Conservation (phyloP, 2,329 filamentous ascomycete species). For the Paraphoma sp. region DNA sequence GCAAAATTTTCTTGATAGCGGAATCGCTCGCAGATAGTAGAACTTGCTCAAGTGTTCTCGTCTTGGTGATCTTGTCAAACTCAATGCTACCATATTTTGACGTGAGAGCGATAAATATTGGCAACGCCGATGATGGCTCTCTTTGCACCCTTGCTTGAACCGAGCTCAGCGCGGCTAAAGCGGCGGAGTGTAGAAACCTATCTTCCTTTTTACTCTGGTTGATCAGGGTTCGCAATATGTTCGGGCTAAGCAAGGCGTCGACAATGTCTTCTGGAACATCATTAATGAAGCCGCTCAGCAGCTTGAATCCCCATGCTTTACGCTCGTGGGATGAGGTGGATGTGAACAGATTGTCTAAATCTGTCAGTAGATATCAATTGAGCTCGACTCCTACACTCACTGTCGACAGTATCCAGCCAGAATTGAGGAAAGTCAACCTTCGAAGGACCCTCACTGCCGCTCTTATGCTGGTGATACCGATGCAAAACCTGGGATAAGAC, state of each 20-base stretch:
- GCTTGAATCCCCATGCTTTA: slow-evolving; percentile 89
- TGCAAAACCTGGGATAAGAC: slow-evolving; percentile 62
- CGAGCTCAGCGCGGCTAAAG: slow-evolving; percentile 75
- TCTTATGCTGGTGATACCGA: slow-evolving; percentile 28
- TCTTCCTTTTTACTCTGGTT: slow-evolving; percentile 47
- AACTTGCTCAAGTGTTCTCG: slow-evolving; percentile 81
- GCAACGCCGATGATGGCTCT: slow-evolving; percentile 63
- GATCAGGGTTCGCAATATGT: slow-evolving; percentile 68
- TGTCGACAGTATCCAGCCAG: slow-evolving; percentile 86
- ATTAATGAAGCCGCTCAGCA: slow-evolving; percentile 78
- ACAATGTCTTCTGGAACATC: slow-evolving; percentile 58
- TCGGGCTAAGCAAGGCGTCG: slow-evolving; percentile 76
- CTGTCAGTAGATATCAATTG: slow-evolving; percentile 8
- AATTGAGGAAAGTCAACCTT: slow-evolving; percentile 71
- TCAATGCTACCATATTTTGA: slow-evolving; percentile 73
- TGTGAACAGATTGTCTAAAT: slow-evolving; percentile 79
- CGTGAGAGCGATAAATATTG: slow-evolving; percentile 72
- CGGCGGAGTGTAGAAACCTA: slow-evolving; percentile 66
- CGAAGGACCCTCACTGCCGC: slow-evolving; percentile 38
- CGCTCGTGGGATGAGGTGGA: slow-evolving; percentile 82
- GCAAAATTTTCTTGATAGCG: slow-evolving; percentile 59
- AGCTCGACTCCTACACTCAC: slow-evolving; percentile 58
- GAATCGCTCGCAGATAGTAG: slow-evolving; percentile 65
- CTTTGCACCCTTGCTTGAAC: slow-evolving; percentile 70
- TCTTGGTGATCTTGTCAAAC: slow-evolving; percentile 86